phyloP scores from a whole-genome alignment of 2,329 filamentous ascomycete genomes.

The Endoconidiophora laricicola region DNA sequence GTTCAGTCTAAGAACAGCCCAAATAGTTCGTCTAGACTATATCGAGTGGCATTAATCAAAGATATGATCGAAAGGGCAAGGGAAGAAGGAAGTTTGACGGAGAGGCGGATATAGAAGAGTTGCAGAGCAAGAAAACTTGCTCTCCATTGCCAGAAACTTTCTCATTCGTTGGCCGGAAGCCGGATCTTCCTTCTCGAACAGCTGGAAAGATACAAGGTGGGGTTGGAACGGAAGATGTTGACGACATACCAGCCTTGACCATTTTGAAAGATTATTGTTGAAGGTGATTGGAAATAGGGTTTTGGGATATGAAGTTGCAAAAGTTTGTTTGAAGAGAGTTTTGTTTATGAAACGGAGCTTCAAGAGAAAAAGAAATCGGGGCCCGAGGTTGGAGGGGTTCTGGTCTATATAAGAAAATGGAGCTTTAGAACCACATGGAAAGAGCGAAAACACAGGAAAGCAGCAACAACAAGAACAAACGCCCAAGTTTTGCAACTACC shows the following conservation, averaged over 20 bases:
- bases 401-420: constrained; percentile 3
- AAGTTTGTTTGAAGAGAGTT: constrained; percentile 2
- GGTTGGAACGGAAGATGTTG: background rate
- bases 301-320: constrained; percentile 1
- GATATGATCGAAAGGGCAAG: constrained; percentile 12
- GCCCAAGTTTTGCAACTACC: too few species aligned
- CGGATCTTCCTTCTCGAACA: too few species aligned
- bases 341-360: constrained; percentile 4
- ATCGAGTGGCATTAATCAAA: background rate
- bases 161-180: background rate
- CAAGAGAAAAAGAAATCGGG: constrained; percentile 8
- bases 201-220: background rate
- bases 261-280: constrained; percentile 13
- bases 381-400: background rate
- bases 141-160: background rate
- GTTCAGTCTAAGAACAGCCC: background rate
- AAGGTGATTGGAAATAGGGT: constrained; percentile 3
- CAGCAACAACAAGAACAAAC: too few species aligned
- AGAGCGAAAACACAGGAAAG: too few species aligned
- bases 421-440: too few species aligned
- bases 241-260: constrained; percentile 15
- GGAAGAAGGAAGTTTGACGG: background rate
- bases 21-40: background rate
- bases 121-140: constrained; percentile 9
- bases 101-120: constrained; percentile 10